Evolutionary conservation across 208 protist genomes (phyloP).

Genomic region (Trypanosoma conorhini): DNA sequence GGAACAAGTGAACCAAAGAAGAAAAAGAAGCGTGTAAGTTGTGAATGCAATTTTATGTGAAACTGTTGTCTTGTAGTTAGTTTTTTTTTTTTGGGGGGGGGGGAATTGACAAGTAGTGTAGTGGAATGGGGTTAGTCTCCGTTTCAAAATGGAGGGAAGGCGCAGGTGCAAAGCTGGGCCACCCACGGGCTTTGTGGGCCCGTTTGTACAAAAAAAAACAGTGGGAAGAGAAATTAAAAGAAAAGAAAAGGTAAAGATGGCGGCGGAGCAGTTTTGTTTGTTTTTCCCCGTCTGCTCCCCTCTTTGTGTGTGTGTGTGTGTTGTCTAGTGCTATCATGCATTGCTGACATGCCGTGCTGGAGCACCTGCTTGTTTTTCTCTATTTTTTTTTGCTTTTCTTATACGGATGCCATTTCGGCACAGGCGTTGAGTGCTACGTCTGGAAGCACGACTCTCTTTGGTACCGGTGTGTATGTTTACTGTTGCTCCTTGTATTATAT

Average conservation of each 20-base stretch:
- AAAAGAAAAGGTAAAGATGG: too few relatives aligned
- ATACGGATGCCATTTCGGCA: not conserved
- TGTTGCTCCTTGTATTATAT: not conserved
- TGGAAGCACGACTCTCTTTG: not conserved
- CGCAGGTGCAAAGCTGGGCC: too few relatives aligned
- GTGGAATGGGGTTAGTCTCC: not conserved
- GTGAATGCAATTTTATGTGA: constrained; percentile 59
- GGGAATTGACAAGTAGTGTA: not conserved
- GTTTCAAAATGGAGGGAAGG: too few relatives aligned
- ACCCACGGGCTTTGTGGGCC: too few relatives aligned
- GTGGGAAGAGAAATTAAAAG: too few relatives aligned
- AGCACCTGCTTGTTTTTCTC: too few relatives aligned
- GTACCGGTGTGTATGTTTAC: not conserved
- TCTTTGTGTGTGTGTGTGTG: not conserved
- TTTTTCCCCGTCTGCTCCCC: too few relatives aligned
- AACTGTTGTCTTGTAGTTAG: too few relatives aligned
- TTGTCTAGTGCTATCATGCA: too few relatives aligned
- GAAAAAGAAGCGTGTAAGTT: constrained; percentile 45
- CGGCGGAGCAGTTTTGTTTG: too few relatives aligned
- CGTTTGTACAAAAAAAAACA: not conserved
- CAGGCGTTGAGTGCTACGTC: not conserved
- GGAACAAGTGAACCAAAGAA: constrained; percentile 4
- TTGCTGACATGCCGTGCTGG: too few relatives aligned
- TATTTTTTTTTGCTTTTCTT: not conserved
- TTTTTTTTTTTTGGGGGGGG: too few relatives aligned